phyloP scores from a whole-genome alignment of 805 yeast species.

The Scheffersomyces stipitis region DNA sequence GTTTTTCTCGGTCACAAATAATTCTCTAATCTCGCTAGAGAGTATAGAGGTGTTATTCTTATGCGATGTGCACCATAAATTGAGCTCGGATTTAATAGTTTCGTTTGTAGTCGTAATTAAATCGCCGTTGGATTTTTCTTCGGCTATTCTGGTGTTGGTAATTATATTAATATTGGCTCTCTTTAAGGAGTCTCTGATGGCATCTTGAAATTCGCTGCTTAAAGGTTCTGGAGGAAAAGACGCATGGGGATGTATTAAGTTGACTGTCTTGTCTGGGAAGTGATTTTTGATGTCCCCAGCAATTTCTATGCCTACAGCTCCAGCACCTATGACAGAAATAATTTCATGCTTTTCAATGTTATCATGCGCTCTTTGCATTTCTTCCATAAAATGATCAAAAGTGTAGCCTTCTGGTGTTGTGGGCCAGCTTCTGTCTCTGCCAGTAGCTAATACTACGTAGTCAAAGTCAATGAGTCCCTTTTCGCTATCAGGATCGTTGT shows the following conservation, averaged over 20 bases:
- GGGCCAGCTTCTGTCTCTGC: slow-evolving; percentile 55
- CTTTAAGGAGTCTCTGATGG: slow-evolving; percentile 24
- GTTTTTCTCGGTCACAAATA: slow-evolving; percentile 26
- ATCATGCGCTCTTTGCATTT: slow-evolving; percentile 37
- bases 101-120: slow-evolving; percentile 28
- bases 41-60: slow-evolving; percentile 32
- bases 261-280: slow-evolving; percentile 33
- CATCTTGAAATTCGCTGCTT: slow-evolving; percentile 26
- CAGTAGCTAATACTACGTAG: slow-evolving; percentile 48
- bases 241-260: slow-evolving; percentile 38
- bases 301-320: slow-evolving; percentile 44
- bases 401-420: slow-evolving; percentile 49
- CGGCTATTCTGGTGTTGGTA: slow-evolving; percentile 30
- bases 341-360: slow-evolving; percentile 33
- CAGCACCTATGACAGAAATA: slow-evolving; percentile 46
- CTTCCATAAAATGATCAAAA: slow-evolving; percentile 34
- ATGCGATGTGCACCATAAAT: slow-evolving; percentile 38
- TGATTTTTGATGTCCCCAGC: slow-evolving; percentile 40
- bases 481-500: slow-evolving; percentile 5
- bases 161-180: slow-evolving; percentile 26
- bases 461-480: slow-evolving; percentile 35
- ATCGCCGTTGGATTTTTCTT: slow-evolving; percentile 24
- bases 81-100: slow-evolving; percentile 27
- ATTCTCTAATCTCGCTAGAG: slow-evolving; percentile 13
- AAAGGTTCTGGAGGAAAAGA: slow-evolving; percentile 40